phyloP scores from a whole-genome alignment of 495 filamentous ascomycete species.

The Endocarpon pusillum region DNA sequence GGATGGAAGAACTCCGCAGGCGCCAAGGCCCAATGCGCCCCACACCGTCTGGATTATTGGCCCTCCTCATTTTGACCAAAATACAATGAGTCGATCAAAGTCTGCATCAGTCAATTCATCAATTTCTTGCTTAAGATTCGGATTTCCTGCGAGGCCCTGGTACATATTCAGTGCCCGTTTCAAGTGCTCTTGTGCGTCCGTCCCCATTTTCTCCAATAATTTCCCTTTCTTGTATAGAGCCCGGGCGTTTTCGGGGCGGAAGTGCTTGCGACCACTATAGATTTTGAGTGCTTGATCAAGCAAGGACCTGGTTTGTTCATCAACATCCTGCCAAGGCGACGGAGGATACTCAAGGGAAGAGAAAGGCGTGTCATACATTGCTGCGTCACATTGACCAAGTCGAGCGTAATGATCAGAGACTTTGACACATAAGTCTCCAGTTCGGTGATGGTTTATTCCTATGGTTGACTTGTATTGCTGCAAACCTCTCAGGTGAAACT shows the following conservation, averaged over 20 bases:
- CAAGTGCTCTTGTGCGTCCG: not conserved
- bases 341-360: not conserved
- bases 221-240: not conserved
- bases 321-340: not conserved
- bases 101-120: not conserved
- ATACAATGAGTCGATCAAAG: not conserved
- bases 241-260: not conserved
- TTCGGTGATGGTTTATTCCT: conserved; percentile 11
- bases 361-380: conserved; percentile 8
- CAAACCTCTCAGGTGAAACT: conserved; percentile 5
- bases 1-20: too few relatives aligned
- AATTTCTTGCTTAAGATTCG: not conserved
- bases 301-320: not conserved
- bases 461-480: conserved; percentile 7
- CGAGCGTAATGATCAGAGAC: conserved; percentile 10
- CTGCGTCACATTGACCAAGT: conserved; percentile 1
- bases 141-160: not conserved
- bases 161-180: not conserved
- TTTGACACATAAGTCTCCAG: conserved; percentile 6
- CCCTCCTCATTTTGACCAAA: conserved; percentile 1
- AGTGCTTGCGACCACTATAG: not conserved
- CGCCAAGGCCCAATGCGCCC: too few relatives aligned
- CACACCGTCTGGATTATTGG: too few relatives aligned
- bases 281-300: not conserved
- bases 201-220: not conserved